Evolutionary conservation across 208 protist species (phyloP).

Genomic region (Crithidia thermophila): DNA sequence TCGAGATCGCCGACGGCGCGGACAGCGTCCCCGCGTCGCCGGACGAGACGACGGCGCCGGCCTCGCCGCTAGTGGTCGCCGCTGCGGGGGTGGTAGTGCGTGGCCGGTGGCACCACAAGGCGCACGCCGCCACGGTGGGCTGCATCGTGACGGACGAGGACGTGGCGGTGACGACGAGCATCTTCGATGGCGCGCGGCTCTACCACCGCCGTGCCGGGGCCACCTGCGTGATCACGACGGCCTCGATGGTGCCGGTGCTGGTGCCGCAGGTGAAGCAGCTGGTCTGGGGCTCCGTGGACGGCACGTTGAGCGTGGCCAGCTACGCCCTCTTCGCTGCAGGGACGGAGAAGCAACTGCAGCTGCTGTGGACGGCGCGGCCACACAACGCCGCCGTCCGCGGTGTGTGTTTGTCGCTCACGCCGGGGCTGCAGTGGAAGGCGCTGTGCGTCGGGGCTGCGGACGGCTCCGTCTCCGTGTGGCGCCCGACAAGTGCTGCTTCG

Average conservation of each 20-base stretch:
- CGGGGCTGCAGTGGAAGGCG: conserved; percentile 15
- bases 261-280: conserved; percentile 60
- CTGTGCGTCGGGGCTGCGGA: conserved; percentile 31
- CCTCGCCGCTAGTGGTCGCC: too few species aligned
- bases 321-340: conserved; percentile 65
- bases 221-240: conserved; percentile 31
- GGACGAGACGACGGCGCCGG: neutral
- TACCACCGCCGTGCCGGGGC: conserved; percentile 41
- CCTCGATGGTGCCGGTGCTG: conserved; percentile 33
- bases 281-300: conserved; percentile 62
- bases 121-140: conserved; percentile 50
- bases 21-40: neutral
- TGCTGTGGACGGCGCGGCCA: conserved; percentile 23
- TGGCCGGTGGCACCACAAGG: conserved; percentile 61
- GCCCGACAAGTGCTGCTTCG: neutral
- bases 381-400: conserved; percentile 29
- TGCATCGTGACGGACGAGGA: conserved; percentile 65
- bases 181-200: conserved; percentile 58
- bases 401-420: conserved; percentile 25
- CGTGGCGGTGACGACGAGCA: conserved; percentile 59
- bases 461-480: conserved; percentile 31
- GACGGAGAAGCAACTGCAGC: conserved; percentile 25
- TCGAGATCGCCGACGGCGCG: conserved; percentile 17
- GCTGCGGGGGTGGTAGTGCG: conserved; percentile 8
- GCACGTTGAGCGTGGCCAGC: conserved; percentile 48